Evolutionary conservation across 257 asterid genomes (phyloP), one percentile per base, ranked within the genome.

Genomic region (Primulina eburnea): DNA sequence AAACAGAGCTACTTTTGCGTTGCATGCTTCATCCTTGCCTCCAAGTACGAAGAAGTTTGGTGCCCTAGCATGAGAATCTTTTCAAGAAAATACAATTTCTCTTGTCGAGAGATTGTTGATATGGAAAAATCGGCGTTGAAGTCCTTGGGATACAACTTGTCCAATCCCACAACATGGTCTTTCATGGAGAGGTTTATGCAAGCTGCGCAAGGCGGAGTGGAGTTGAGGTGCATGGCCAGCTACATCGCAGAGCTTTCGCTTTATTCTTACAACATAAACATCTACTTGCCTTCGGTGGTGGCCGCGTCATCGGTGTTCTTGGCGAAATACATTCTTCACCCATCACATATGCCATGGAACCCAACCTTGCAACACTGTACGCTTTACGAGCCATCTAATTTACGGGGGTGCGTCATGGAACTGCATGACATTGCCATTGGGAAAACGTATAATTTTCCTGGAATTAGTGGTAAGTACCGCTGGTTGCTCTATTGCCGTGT

Each of bases 281-380:
- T 60, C 57, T 82, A 77, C 61, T 53, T 79, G 10, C 89, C 92
- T 17, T 86, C 89, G 24, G 37, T 82, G 38, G 14, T 84, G 32
- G 89, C 87, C 47, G 89, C 89, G 60, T 86, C 92, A 8, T 67
- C 89, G 4, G 74, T 84, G 56, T 84, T 86, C 75, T 75, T 84
- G 75, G 87, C 92, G 58, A 76, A 77, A 68, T 84, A 62, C 52
- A 74, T 78, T 17, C 84, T 86, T 21, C 33, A 10, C 7, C 87
- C 34, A 32, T 32, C 5, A 32, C 34, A 32, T 4, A 32, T 32
- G 34, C 87, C 87, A 4, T 82, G 92, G 92, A 85, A 78, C 47
- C 56, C 84, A 28, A 82, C 90, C 9, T 61, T 85, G 75, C 35
- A 75, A 73, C 84, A 78, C 43, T 85, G 80, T 71, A 82, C 89